Percentiles rank a stretch among this genome's conserved stretches.
phyloP scores from a whole-genome alignment of 768 basidiomycete species.

The Suillus sp. region DNA sequence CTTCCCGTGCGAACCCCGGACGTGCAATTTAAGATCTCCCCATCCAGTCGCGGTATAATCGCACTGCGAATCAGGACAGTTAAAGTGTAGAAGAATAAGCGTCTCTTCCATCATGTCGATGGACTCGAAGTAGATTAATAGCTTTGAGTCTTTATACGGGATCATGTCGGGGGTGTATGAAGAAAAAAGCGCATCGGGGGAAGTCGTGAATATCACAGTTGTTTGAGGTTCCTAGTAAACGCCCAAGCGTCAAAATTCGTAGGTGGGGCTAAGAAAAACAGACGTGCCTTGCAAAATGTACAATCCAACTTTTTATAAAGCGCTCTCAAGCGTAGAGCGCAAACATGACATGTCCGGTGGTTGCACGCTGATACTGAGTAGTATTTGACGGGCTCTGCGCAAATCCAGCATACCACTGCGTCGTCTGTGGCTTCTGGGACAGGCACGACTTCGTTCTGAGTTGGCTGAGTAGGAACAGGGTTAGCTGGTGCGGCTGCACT shows the following conservation, averaged over 20 bases:
- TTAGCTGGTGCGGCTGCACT: neutral
- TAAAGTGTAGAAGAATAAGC: constrained; percentile 87
- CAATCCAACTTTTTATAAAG: constrained; percentile 94
- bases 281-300: constrained; percentile 90
- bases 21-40: constrained; percentile 87
- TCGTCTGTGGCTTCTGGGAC: constrained; percentile 33
- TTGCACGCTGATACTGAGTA: constrained; percentile 88
- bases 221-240: constrained; percentile 64
- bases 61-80: constrained; percentile 86
- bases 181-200: constrained; percentile 60
- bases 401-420: constrained; percentile 79
- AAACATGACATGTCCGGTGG: constrained; percentile 95
- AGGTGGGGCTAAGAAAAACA: neutral
- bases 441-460: constrained; percentile 10
- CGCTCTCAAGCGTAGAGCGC: constrained; percentile 82
- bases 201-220: constrained; percentile 73
- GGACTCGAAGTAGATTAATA: constrained; percentile 85
- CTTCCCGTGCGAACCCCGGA: constrained; percentile 70
- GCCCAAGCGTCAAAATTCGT: constrained; percentile 4
- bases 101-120: constrained; percentile 96
- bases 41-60: constrained; percentile 85
- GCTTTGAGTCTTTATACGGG: constrained; percentile 67
- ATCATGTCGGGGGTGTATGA: constrained; percentile 58
- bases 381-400: constrained; percentile 91
- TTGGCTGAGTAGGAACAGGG: constrained; percentile 3